Conservation (phyloP, 331 rosid genomes). For the Spiraea crenata region DNA sequence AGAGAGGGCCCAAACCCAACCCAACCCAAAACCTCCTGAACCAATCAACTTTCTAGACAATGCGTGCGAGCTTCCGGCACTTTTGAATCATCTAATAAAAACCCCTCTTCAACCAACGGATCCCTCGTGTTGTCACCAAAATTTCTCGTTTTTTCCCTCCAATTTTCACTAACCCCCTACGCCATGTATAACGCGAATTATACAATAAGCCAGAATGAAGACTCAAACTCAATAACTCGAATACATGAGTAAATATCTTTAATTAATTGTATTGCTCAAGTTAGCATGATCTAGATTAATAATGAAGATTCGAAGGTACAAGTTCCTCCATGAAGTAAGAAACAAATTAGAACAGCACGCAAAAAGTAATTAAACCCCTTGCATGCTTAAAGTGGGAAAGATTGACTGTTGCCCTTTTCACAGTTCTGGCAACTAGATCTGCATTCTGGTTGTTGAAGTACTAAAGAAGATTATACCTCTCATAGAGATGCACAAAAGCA, state of each 20-base stretch:
- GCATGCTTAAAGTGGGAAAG: slow-evolving; percentile 1
- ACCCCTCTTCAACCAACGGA: background rate
- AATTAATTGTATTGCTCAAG: background rate
- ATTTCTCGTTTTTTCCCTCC: background rate
- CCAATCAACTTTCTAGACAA: background rate
- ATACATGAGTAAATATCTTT: too few relatives aligned
- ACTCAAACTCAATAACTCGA: too few relatives aligned
- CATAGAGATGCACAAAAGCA: background rate
- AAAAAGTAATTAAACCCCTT: background rate
- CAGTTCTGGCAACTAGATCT: background rate
- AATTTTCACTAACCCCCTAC: background rate
- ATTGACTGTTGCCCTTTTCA: background rate
- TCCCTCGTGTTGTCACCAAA: slow-evolving; percentile 20
- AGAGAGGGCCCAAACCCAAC: background rate
- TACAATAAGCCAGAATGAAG: too few relatives aligned
- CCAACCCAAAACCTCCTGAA: background rate
- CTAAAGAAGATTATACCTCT: background rate
- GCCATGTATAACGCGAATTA: too few relatives aligned
- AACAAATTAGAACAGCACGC: background rate
- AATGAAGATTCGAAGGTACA: background rate
- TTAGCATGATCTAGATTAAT: too few relatives aligned
- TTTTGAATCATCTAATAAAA: background rate
- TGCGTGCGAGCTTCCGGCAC: slow-evolving; percentile 2
- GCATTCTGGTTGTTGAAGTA: too few relatives aligned
- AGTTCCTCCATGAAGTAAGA: background rate